Evolutionary conservation across 73 alveolate genomes (phyloP), one percentile per base, ranked within the genome.

Genomic region (Paramecium tetraurelia): DNA sequence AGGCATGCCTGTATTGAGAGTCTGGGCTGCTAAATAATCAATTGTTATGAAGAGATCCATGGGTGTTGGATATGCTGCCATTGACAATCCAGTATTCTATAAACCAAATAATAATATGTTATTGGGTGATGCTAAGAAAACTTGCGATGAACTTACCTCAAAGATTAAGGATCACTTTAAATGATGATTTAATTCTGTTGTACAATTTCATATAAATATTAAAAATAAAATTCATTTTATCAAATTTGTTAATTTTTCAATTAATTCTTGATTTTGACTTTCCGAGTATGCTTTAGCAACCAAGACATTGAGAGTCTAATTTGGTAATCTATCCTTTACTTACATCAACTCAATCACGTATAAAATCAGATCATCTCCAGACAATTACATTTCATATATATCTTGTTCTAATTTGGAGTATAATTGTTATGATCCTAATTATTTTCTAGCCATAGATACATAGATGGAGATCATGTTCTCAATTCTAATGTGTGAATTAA

Each of bases 1-100:
- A 77, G 72, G 98, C 2, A 96, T 96, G 98, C 98, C 98, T 20
- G 98, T 96, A 59, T 77, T 96, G 41, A 93, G 92, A 50, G 97
- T 93, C 20, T 96, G 98, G 98, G 84, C 86, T 14, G 97, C 97
- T 38, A 96, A 96, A 92, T 59, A 89, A 71, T 85, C 75, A 57
- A 93, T 96, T 36, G 98, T 95, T 44, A 92, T 94, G 77, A 94
- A 94, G 86, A 89, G 97, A 75, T 76, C 95, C 16, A 29, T 69
- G 58, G 97, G 97, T 14, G 89, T 85, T 41, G 98, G 98, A 40
- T 96, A 96, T 85, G 97, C 98, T 9, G 97, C 93, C 21, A 77
- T 95, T 41, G 97, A 95, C 85, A 95, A 96, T 59, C 98, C 98
- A 5, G 95, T 95, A 44, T 96, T 96, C 96, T 95, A 77, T 92